phyloP scores from a whole-genome alignment of 2,329 filamentous ascomycete genomes.

The Scolecobasidium constrictum region DNA sequence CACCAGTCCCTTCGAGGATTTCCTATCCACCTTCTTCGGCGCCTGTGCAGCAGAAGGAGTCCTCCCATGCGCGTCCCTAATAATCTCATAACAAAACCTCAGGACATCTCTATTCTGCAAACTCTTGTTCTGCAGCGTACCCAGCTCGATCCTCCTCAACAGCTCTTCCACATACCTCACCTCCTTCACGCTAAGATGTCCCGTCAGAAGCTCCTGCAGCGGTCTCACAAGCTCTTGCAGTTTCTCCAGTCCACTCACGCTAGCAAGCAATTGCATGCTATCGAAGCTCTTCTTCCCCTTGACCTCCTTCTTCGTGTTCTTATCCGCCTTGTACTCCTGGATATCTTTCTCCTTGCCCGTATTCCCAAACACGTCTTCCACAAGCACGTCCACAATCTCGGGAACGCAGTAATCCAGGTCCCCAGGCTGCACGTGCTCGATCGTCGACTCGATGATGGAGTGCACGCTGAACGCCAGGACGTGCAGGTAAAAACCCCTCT shows the following conservation, averaged over 20 bases:
- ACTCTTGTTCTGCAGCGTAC: slow-evolving; percentile 70
- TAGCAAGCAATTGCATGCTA: slow-evolving; percentile 86
- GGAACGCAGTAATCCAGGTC: slow-evolving; percentile 81
- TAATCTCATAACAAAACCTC: slow-evolving; percentile 91
- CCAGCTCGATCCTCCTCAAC: slow-evolving; percentile 69
- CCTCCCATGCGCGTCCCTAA: slow-evolving; percentile 62
- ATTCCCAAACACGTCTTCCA: slow-evolving; percentile 94
- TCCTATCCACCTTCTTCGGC: background rate
- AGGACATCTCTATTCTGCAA: slow-evolving; percentile 71
- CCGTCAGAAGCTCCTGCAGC: slow-evolving; percentile 64
- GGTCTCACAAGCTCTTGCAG: slow-evolving; percentile 69
- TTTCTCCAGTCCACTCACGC: slow-evolving; percentile 63
- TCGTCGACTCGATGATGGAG: slow-evolving; percentile 67
- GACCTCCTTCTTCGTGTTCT: slow-evolving; percentile 88
- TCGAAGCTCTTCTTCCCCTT: slow-evolving; percentile 98
- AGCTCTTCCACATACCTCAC: slow-evolving; percentile 86
- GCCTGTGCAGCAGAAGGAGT: slow-evolving; percentile 40
- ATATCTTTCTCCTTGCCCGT: slow-evolving; percentile 95
- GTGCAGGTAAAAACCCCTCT: slow-evolving; percentile 83
- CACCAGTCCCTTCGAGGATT: background rate
- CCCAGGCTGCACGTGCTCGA: slow-evolving; percentile 55
- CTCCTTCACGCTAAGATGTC: slow-evolving; percentile 74
- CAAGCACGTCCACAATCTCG: slow-evolving; percentile 70
- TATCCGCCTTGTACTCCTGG: slow-evolving; percentile 62
- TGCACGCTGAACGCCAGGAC: slow-evolving; percentile 93